phyloP scores from a whole-genome alignment of 805 yeast species.

The Lachancea waltii region DNA sequence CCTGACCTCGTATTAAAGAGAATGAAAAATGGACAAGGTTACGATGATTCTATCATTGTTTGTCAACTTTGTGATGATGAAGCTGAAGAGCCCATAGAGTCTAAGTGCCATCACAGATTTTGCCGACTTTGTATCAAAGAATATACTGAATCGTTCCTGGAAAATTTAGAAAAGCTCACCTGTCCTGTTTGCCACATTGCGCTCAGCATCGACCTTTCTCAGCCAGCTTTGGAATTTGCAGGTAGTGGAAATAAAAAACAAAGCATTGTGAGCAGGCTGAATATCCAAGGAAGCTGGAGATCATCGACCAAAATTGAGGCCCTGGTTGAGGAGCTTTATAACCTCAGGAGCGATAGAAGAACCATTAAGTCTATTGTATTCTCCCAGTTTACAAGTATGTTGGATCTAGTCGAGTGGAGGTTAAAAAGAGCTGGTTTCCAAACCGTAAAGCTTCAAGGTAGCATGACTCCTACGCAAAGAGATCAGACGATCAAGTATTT shows the following conservation, averaged over 20 bases:
- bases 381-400: conserved; percentile 95
- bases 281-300: conserved; percentile 83
- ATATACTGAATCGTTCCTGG: conserved; percentile 69
- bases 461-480: conserved; percentile 94
- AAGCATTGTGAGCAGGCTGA: conserved; percentile 80
- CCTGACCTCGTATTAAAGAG: conserved; percentile 89
- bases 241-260: conserved; percentile 45
- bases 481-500: conserved; percentile 86
- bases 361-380: conserved; percentile 95
- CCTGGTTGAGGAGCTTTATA: conserved; percentile 84
- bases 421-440: conserved; percentile 89
- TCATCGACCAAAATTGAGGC: conserved; percentile 97
- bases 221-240: conserved; percentile 70
- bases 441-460: conserved; percentile 91
- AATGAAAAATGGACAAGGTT: conserved; percentile 35
- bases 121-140: conserved; percentile 91
- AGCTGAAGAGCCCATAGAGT: conserved; percentile 94
- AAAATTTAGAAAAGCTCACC: conserved; percentile 55
- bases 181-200: conserved; percentile 98
- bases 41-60: conserved; percentile 46
- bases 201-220: conserved; percentile 80
- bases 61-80: conserved; percentile 96
- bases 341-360: conserved; percentile 73
- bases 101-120: conserved; percentile 89
- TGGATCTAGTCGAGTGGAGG: conserved; percentile 95